These are phyloP conservation scores for Sanghuangporus baumii DNA, from an alignment of 1,284 basidiomycete species.

Conservation along the genomic window DNA sequence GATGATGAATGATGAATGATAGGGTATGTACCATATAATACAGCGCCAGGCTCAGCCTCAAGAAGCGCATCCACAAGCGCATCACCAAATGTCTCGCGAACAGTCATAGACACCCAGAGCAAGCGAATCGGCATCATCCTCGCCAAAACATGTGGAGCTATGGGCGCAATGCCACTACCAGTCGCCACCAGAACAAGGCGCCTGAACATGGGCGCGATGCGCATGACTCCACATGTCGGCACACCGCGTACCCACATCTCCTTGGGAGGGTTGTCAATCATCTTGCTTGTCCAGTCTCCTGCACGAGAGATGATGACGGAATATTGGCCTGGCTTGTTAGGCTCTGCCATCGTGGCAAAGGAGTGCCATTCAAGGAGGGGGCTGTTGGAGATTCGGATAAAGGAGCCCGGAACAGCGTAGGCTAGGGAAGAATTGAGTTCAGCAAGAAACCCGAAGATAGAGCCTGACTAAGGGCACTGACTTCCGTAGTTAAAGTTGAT, in stretches of 20 bases:
- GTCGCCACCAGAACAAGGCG: slow-evolving; percentile 34
- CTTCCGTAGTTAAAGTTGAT: slow-evolving; percentile 33
- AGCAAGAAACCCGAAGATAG: not conserved
- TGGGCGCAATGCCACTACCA: slow-evolving; percentile 34
- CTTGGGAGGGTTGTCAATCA: slow-evolving; percentile 30
- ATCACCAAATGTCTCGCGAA: slow-evolving; percentile 31
- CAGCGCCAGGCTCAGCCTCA: slow-evolving; percentile 31
- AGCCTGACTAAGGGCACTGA: slow-evolving; percentile 25
- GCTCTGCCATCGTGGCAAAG: slow-evolving; percentile 24
- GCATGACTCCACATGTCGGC: slow-evolving; percentile 32
- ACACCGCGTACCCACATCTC: slow-evolving; percentile 35
- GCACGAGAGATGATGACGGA: slow-evolving; percentile 33
- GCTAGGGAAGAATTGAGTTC: not conserved
- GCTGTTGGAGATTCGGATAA: slow-evolving; percentile 11
- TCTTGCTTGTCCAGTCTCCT: slow-evolving; percentile 33
- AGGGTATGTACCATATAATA: slow-evolving; percentile 23
- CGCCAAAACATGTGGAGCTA: slow-evolving; percentile 30
- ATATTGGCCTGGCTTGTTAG: slow-evolving; percentile 18
- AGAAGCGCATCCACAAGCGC: slow-evolving; percentile 30
- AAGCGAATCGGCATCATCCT: slow-evolving; percentile 30
- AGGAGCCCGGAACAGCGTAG: slow-evolving; percentile 1
- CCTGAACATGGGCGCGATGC: slow-evolving; percentile 32
- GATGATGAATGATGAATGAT: not conserved
- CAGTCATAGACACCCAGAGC: slow-evolving; percentile 34
- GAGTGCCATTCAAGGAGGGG: slow-evolving; percentile 34